Evolutionary conservation across 768 basidiomycete species (phyloP), one percentile per base, ranked within the genome.

Genomic region (Tricholoma matsutake): DNA sequence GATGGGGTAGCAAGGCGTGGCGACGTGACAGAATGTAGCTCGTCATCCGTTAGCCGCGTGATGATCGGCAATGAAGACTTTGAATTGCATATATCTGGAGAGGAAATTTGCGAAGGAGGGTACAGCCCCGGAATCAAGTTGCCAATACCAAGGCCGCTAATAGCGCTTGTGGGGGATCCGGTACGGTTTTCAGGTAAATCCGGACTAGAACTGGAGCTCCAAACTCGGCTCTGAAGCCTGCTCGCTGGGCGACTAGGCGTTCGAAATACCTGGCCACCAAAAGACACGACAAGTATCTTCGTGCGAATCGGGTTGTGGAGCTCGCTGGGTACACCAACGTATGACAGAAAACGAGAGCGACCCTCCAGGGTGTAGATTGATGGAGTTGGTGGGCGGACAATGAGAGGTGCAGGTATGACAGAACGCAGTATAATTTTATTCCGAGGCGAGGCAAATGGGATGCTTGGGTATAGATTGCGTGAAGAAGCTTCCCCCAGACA

Each of bases 221-320:
- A 41, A 47, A 63, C 65, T 16, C 71, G 66, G 59, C 73, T 78
- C 20, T 63, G 69, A 28, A 56, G 63, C 51, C 75, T 70, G 65
- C 82, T 83, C 5, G 73, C 72, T 0, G 72, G 63, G 45, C 77
- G 68, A 60, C 75, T 80, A 3, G 86, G 86, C 55, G 78, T 79
- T 58, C 81, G 82, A 71, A 92, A 87, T 7, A 86, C 75, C 66
- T 93, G 91, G 0, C 91, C 91, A 14, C 91, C 91, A 67, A 93
- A 93, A 1, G 90, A 92, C 6, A 93, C 88, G 28, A 92, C 75
- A 28, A 92, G 79, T 43, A 93, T 82, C 66, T 84, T 88, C 2
- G 83, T 85, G 20, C 64, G 72, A 4, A 64, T 61, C 0, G 78
- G 72, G 60, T 86, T 78, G 35, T 86, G 83, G 6, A 79, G 69